phyloP scores from a whole-genome alignment of 805 yeast species.

The Cyberlindnera sargentensis region DNA sequence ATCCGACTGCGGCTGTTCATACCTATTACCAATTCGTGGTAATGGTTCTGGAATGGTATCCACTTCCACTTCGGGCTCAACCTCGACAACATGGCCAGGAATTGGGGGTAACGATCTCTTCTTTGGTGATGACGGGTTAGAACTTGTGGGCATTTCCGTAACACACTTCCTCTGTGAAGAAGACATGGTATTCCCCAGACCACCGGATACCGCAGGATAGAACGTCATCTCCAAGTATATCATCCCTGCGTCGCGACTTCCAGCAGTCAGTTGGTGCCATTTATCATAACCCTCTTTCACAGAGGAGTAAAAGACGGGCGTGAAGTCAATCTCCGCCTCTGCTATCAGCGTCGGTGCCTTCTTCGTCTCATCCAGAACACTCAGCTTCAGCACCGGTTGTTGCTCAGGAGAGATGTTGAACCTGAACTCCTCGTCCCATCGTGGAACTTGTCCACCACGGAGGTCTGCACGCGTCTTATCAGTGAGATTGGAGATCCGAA shows the following conservation, averaged over 20 bases:
- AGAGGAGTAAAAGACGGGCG: constrained; percentile 60
- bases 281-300: constrained; percentile 72
- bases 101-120: constrained; percentile 23
- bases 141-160: neutral
- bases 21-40: constrained; percentile 7
- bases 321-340: constrained; percentile 68
- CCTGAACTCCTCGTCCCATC: constrained; percentile 72
- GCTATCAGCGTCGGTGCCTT: constrained; percentile 85
- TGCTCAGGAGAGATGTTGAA: constrained; percentile 60
- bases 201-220: constrained; percentile 43
- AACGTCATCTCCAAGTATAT: constrained; percentile 89
- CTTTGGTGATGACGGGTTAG: constrained; percentile 1
- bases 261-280: constrained; percentile 71
- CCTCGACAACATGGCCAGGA: constrained; percentile 19
- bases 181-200: neutral
- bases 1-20: neutral
- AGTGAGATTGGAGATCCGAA: constrained; percentile 75
- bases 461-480: constrained; percentile 69
- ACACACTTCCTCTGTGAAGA: neutral
- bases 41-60: constrained; percentile 19
- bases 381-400: constrained; percentile 57
- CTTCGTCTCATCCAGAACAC: constrained; percentile 79
- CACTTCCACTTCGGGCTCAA: neutral
- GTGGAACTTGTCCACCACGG: constrained; percentile 93
- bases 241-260: constrained; percentile 77